Base-by-base conservation (phyloP, 1,284 basidiomycete species). In the Moniliophthora roreri region DNA sequence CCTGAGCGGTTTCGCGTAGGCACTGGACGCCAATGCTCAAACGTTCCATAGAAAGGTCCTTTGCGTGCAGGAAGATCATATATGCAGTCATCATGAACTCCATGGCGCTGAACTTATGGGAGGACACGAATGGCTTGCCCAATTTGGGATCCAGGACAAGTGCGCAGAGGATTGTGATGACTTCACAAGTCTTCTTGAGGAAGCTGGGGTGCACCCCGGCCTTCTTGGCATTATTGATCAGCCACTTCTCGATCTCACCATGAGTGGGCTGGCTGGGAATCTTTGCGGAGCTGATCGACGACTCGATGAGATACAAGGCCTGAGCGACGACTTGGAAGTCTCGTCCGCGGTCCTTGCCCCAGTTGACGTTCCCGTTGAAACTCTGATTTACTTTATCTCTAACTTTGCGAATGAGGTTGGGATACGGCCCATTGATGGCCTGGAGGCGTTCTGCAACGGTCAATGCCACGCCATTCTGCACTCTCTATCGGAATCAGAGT, bases 391-490 rank as follows among this genome's bases (percentile, higher is more conserved):
- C 60, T 53, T 38, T 66, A 63, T 1, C 18, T 13, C n/a, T 21
- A 24, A 74, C 58, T 50, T 69, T 61, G 2, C 73, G 66, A n/a
- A 74, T 62, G 39, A 75, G 64, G 23, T 60, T 56, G 2, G 72
- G 60, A 58, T 67, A 68, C 6, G 67, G 70, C 2, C 72, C 69
- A 2, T 65, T 65, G 21, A 72, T 63, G 1, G 73, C 71, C 50
- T 73, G 70, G 62, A 75, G 62, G 15, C 71, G 68, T 54, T 76
- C 74, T 69, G 76, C 72, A 18, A 72, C 67, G 2, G 72, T 76
- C 11, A 78, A 63, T 1, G 75, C 72, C 62, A 78, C 66, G 6
- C 76, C 76, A 5, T 75, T 56, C 67, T 78, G 76, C 2, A 78
- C 75, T n/a, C 76, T 67, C 74, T 72, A 9, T 15, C 39, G 48